Evolutionary conservation across 1,139 yeast genomes (phyloP).

Genomic region (Taiozyma sp.): DNA sequence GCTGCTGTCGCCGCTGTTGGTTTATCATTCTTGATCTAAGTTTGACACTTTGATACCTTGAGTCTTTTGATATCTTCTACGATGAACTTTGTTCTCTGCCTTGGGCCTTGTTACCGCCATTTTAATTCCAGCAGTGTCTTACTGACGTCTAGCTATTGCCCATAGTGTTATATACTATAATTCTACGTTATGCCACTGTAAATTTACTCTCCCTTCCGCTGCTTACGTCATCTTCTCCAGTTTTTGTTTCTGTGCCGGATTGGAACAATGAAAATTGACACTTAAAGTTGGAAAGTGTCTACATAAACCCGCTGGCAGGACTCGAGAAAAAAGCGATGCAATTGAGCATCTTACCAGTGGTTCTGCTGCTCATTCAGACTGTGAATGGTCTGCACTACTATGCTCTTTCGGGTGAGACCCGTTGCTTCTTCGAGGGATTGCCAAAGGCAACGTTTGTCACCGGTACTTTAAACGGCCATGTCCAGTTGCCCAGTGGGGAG

Average conservation of each 20-base stretch:
- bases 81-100: neutral
- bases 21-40: slow-evolving; percentile 1
- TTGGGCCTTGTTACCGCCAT: neutral
- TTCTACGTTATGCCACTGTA: neutral
- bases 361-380: slow-evolving; percentile 2
- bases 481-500: slow-evolving; percentile 20
- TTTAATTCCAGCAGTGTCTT: neutral
- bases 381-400: slow-evolving; percentile 26
- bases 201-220: neutral
- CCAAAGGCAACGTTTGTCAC: slow-evolving; percentile 43
- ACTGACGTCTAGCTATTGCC: neutral
- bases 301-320: too few relatives aligned
- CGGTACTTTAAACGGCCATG: slow-evolving; percentile 33
- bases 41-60: slow-evolving; percentile 4
- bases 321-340: neutral
- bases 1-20: slow-evolving; percentile 1
- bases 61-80: neutral
- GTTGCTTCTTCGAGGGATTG: slow-evolving; percentile 52
- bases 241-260: neutral
- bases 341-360: neutral
- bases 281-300: neutral
- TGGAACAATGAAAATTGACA: neutral
- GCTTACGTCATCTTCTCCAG: neutral
- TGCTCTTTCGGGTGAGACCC: slow-evolving; percentile 29
- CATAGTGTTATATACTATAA: neutral